Percentiles rank a stretch among this genome's conserved stretches.
These are phyloP conservation scores for Alternaria brassicae DNA, from an alignment of 2,329 filamentous ascomycete genomes.

Conservation along the genomic window DNA sequence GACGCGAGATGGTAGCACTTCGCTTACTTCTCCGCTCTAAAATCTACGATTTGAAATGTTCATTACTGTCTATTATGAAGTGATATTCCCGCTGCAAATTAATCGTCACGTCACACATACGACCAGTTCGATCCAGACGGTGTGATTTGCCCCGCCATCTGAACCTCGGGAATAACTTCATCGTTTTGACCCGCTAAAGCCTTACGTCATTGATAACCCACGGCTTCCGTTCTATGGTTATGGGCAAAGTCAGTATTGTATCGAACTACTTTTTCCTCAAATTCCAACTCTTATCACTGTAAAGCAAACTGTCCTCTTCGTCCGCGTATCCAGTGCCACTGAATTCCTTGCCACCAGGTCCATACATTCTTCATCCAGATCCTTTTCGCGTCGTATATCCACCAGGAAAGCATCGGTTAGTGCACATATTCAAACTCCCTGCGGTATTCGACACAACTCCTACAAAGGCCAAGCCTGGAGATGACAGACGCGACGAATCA, in stretches of 20 bases:
- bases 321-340: neutral
- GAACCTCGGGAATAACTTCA: constrained; percentile 16
- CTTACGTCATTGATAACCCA: constrained; percentile 19
- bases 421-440: neutral
- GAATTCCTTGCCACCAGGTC: neutral
- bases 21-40: constrained; percentile 43
- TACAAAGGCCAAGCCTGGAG: constrained; percentile 30
- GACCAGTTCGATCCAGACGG: neutral
- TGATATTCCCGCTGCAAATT: neutral
- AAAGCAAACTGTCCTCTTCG: neutral
- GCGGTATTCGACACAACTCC: neutral
- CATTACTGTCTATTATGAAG: neutral
- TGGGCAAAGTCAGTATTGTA: neutral
- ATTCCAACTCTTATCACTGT: neutral
- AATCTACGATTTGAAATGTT: constrained; percentile 26
- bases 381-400: neutral
- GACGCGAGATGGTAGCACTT: constrained; percentile 41
- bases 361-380: neutral
- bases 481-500: constrained; percentile 55
- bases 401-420: neutral
- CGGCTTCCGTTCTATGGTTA: neutral
- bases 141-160: neutral
- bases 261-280: neutral
- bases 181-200: neutral
- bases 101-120: neutral